Evolutionary conservation across 2,329 filamentous ascomycete genomes (phyloP), one percentile per base, ranked within the genome.

Genomic region (Epichloe glyceriae): DNA sequence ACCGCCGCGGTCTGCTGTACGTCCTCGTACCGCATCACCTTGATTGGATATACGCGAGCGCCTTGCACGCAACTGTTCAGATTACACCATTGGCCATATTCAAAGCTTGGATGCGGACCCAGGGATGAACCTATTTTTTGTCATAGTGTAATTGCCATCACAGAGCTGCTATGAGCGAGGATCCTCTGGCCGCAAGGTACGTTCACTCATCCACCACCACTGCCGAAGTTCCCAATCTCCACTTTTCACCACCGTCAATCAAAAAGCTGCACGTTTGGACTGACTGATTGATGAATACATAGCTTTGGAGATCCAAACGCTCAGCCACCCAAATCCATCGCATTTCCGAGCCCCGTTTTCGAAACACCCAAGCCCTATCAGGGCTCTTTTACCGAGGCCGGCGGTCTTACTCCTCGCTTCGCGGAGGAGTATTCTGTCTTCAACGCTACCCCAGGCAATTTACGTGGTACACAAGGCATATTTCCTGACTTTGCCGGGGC

Each of bases 341-440:
- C 69, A 50, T 76, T 79, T 55, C 71, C 76, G 53, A 80, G 72
- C 60, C 72, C 77, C 49, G 64, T 74, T 53, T 78, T 80, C 64
- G 72, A 79, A 57, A 82, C 78, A 11, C 78, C 78, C 43, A 75
- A 71, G 62, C 65, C 67, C 51, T 70, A 65, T 57, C 70, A 70
- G 55, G 67, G 67, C 53, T 70, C 67, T 51, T 72, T 74, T 56
- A 66, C 75, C 64, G 72, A 76, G 54, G 63, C 72, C 49, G 68
- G 70, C 56, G 71, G 72, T 57, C 79, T 75, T 73, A 82, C 79
- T 43, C 79, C 79, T 62, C 73, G 72, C 52, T 83, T 81, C 67
- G 78, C 79, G 56, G 78, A 82, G 61, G 79, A 82, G 56, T 82
- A 80, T 60, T 80, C 79, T 55, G 78, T 82, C 60, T 82, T 83